These are phyloP conservation scores for Arthrinium phaeospermum DNA, from an alignment of 2,329 filamentous ascomycete species.

Conservation along the genomic window DNA sequence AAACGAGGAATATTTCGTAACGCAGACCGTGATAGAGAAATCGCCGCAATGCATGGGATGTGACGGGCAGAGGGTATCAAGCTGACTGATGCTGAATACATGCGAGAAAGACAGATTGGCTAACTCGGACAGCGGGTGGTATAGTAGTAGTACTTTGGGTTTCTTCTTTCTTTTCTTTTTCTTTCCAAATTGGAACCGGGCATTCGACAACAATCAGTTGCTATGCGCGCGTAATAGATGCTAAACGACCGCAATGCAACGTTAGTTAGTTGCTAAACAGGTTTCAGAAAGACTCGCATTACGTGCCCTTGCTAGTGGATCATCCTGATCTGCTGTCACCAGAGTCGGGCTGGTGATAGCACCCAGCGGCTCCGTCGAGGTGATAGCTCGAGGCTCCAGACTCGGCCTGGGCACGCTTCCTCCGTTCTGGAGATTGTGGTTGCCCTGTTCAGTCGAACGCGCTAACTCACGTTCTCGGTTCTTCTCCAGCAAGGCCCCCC, in stretches of 20 bases:
- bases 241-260: slow-evolving; percentile 30
- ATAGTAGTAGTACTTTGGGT: not conserved
- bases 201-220: slow-evolving; percentile 31
- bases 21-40: slow-evolving; percentile 16
- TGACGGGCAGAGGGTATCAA: slow-evolving; percentile 19
- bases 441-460: slow-evolving; percentile 56
- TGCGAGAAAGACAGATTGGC: slow-evolving; percentile 13
- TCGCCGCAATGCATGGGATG: slow-evolving; percentile 17
- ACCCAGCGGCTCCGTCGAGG: slow-evolving; percentile 66
- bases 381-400: slow-evolving; percentile 66
- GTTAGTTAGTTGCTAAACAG: slow-evolving; percentile 36
- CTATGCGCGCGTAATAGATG: slow-evolving; percentile 41
- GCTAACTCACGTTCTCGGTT: slow-evolving; percentile 66
- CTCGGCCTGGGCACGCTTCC: slow-evolving; percentile 32
- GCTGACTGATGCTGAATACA: slow-evolving; percentile 19
- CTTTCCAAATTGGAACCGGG: not conserved
- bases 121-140: not conserved
- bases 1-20: slow-evolving; percentile 16
- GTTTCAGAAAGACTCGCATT: slow-evolving; percentile 55
- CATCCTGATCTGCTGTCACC: slow-evolving; percentile 63
- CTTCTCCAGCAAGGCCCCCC: slow-evolving; percentile 81
- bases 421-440: slow-evolving; percentile 45
- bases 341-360: slow-evolving; percentile 68
- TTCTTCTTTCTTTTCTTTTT: not conserved
- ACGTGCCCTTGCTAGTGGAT: slow-evolving; percentile 58